Evolutionary conservation across 345 rosid genomes (phyloP), one percentile per base, ranked within the genome.

Genomic region (Lepidium aucheri): DNA sequence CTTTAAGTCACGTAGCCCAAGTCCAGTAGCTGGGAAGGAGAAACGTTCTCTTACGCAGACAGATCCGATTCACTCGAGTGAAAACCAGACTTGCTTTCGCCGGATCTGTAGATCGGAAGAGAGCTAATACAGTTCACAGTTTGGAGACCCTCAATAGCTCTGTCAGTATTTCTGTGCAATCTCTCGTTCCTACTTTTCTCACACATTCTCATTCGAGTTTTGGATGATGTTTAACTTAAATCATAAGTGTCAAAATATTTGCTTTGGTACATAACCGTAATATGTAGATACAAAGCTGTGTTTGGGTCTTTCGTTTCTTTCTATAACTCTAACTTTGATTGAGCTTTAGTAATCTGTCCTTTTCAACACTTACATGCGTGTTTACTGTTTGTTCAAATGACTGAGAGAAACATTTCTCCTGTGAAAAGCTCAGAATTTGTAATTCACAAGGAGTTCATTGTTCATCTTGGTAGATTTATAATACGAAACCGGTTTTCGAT

Each of bases 311-410:
- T 58, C 3, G 6, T 67, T 36, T 67, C 14, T 33, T 10, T 13
- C 6, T 12, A 38, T 30, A 49, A 40, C 42, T 51, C 30, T 4
- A 26, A 4, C 30, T 4, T 49, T 68, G 42, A 38, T 46, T 13
- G 30, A 6, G 8, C 41, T 26, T 65, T 8, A 26, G 22, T 42
- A 11, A 44, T 9, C 5, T 49, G 12, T 1, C 9, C 20, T 22
- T 9, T 30, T n/a, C n/a, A 17, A 2, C 47, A 57, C 41, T 28
- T 30, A 3, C 44, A 59, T 69, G 73, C 59, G 26, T 59, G 22
- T 44, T 1, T 0, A 13, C 0, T 69, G 67, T 69, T 69, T 41
- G 60, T 50, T 59, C 18, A 68, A 49, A 59, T 59, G 66, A 59
- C 66, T 58, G 51, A 39, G 0, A 8, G 51, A 38, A 47, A 17